Percentiles rank a stretch among this genome's conserved stretches.
Evolutionary conservation across 1,139 yeast species (phyloP).

Genomic region (Hemisphaericaspora lyxosophila): DNA sequence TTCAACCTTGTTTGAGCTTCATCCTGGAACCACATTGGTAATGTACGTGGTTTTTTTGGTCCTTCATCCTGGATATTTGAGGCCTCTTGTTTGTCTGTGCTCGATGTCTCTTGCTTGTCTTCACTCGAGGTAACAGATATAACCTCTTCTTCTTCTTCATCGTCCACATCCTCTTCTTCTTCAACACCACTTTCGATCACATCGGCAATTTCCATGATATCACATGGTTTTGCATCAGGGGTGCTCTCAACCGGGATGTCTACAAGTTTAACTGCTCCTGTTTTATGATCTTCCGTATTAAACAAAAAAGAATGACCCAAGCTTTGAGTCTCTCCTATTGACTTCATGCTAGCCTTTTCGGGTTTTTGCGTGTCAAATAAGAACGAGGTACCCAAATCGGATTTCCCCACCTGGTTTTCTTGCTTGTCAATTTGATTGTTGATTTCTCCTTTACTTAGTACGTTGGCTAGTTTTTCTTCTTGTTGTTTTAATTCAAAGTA

Average conservation of each 20-base stretch:
- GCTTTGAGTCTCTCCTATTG: background rate
- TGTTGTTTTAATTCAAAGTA: slow-evolving; percentile 19
- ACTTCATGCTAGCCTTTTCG: background rate
- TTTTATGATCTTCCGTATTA: slow-evolving; percentile 7
- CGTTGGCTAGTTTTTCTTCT: slow-evolving; percentile 16
- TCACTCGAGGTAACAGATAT: background rate
- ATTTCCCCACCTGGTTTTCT: background rate
- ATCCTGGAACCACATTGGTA: slow-evolving; percentile 37
- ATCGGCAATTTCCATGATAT: background rate
- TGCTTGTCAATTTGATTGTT: background rate
- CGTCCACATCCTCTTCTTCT: slow-evolving; percentile 10
- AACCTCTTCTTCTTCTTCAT: slow-evolving; percentile 2
- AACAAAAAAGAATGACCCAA: slow-evolving; percentile 13
- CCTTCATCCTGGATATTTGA: background rate
- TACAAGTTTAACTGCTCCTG: slow-evolving; percentile 9
- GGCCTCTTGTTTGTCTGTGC: background rate
- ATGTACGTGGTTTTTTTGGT: slow-evolving; percentile 5
- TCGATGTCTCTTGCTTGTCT: slow-evolving; percentile 1
- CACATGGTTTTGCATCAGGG: background rate
- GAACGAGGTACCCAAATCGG: slow-evolving; percentile 15
- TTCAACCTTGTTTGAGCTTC: slow-evolving; percentile 17
- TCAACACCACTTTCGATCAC: slow-evolving; percentile 6
- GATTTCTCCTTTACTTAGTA: background rate
- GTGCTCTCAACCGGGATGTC: too few species aligned
- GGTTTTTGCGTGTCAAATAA: slow-evolving; percentile 11